phyloP scores from a whole-genome alignment of 2,329 filamentous ascomycete genomes.

The Phoma herbarum region DNA sequence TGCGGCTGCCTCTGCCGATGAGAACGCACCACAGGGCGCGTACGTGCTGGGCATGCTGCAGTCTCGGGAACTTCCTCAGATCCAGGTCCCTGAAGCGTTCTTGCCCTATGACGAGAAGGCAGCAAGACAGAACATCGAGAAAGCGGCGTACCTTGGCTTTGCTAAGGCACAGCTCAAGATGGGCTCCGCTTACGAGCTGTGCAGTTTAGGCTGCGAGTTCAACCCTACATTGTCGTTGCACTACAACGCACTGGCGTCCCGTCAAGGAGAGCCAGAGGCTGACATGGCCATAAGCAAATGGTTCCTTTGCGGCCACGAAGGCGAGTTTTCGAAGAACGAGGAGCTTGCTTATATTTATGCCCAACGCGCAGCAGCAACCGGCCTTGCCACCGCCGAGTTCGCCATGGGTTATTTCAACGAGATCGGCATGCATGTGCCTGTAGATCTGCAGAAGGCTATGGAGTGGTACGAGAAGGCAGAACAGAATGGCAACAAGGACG shows the following conservation, averaged over 20 bases:
- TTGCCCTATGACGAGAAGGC: conserved; percentile 75
- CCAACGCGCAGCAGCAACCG: conserved; percentile 80
- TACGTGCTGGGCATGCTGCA: conserved; percentile 97
- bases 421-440: conserved; percentile 90
- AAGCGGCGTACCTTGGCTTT: conserved; percentile 94
- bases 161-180: conserved; percentile 97
- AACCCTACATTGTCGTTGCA: conserved; percentile 91
- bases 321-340: conserved; percentile 93
- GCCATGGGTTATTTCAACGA: conserved; percentile 98
- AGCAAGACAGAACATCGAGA: conserved; percentile 90
- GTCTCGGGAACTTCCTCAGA: conserved; percentile 88
- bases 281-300: conserved; percentile 97
- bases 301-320: conserved; percentile 96
- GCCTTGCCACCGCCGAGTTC: conserved; percentile 90
- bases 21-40: conserved; percentile 95
- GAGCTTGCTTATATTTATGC: conserved; percentile 92
- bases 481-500: conserved; percentile 91
- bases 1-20: conserved; percentile 87
- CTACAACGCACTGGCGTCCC: conserved; percentile 92
- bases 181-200: conserved; percentile 94
- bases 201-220: conserved; percentile 92
- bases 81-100: conserved; percentile 76
- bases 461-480: conserved; percentile 92
- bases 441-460: conserved; percentile 81
- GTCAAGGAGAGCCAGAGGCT: conserved; percentile 91